Evolutionary conservation across 2,329 filamentous ascomycete species (phyloP).

Genomic region (Arthrobotrys conoides): DNA sequence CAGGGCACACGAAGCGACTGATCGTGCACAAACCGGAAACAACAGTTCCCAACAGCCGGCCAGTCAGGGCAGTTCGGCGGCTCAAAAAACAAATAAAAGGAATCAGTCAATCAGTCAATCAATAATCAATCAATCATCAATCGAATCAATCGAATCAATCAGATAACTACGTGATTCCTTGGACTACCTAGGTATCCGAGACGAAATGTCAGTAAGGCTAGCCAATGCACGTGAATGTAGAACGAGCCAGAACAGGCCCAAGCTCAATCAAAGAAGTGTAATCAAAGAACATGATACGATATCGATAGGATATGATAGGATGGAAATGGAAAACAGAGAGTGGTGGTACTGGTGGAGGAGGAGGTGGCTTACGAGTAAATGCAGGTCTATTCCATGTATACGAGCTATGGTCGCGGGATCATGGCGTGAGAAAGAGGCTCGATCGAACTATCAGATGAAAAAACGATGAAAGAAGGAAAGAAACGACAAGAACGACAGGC

Average conservation of each 20-base stretch:
- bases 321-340: no score
- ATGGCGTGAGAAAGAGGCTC: constrained; percentile 15
- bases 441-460: constrained; percentile 13
- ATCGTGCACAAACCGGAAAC: constrained; percentile 10
- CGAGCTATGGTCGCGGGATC: constrained; percentile 26
- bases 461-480: constrained; percentile 24
- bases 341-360: no score
- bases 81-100: constrained; percentile 1
- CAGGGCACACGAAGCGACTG: constrained; percentile 6
- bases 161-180: constrained; percentile 9
- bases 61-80: constrained; percentile 1
- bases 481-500: background rate
- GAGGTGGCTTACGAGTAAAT: constrained; percentile 12
- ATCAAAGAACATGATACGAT: no score
- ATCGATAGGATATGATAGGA: background rate
- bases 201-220: constrained; percentile 5
- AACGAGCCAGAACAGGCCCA: background rate
- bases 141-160: background rate
- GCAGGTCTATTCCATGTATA: constrained; percentile 24
- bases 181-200: background rate
- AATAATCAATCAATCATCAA: background rate
- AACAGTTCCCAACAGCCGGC: background rate
- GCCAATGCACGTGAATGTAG: constrained; percentile 21
- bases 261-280: no score
- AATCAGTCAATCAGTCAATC: background rate